Conservation (phyloP, 176 grass and related monocot genomes). For the Carex pumila region DNA sequence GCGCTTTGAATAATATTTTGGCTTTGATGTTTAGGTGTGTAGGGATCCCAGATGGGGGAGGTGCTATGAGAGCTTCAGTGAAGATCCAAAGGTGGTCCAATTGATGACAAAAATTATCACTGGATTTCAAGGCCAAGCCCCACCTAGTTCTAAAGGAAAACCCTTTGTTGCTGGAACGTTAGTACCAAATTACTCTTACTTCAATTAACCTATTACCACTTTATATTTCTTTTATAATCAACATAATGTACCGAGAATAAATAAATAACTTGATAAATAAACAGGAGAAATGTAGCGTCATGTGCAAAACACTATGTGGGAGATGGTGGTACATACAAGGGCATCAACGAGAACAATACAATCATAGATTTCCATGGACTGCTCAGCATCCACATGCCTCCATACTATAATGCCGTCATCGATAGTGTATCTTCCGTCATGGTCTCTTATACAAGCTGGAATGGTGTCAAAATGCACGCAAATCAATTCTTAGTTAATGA, state of each 20-base stretch:
- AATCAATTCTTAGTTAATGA: conserved; percentile 52
- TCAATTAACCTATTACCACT: not conserved
- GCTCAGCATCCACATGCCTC: conserved; percentile 55
- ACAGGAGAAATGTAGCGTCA: conserved; percentile 46
- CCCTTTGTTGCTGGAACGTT: conserved; percentile 43
- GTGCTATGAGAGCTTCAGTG: conserved; percentile 85
- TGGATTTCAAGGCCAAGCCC: conserved; percentile 61
- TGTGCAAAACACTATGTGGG: conserved; percentile 73
- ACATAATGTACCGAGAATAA: not conserved
- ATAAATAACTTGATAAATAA: not conserved
- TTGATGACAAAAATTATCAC: conserved; percentile 52
- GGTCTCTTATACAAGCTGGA: conserved; percentile 72
- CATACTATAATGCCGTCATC: conserved; percentile 52
- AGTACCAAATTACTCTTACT: conserved; percentile 15
- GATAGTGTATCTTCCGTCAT: conserved; percentile 64
- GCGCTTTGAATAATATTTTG: not conserved
- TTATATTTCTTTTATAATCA: not conserved
- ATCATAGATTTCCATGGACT: conserved; percentile 33
- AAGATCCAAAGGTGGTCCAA: conserved; percentile 48
- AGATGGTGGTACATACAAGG: conserved; percentile 50
- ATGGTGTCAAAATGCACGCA: conserved; percentile 75
- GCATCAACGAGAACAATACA: conserved; percentile 53
- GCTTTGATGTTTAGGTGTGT: conserved; percentile 41
- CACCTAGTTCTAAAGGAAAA: conserved; percentile 21
- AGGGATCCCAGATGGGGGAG: conserved; percentile 74